Base-by-base conservation (phyloP, 257 asterid species). In the Ocimum tenuiflorum region DNA sequence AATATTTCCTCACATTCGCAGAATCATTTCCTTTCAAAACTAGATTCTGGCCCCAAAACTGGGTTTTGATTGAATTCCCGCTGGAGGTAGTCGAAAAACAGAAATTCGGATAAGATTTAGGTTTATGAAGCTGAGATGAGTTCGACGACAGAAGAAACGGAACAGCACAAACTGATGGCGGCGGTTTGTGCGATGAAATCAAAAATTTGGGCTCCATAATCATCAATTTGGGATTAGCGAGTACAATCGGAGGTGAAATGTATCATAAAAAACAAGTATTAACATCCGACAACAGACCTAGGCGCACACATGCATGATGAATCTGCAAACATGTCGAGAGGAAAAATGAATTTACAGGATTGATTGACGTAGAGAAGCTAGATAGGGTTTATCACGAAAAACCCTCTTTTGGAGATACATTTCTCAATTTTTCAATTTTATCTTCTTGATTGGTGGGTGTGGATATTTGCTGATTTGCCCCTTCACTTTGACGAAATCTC, bases 121-220 rank as follows among this genome's bases (percentile, higher is more conserved):
- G 80, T 29, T 73, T 85, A 65, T 70, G 86, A 60, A 41, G 70
- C 24, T 65, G 67, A 24, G 79, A 67, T 36, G 86, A 69, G 31
- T 74, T 83, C 48, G 68, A 61, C 5, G 95, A 83, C n/a, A 83
- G 63, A 29, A 67, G 65, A 75, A 78, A 77, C 2, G 96, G 94
- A 24, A 83, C 75, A 42, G 76, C 74, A 17, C 79, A 79, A 65
- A 71, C 49, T 19, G 87, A 74, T 18, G 88, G 82, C 7, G 85
- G 77, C 61, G 78, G 31, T 72, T 76, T 87, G 23, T 79, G 77
- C 15, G 91, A 63, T 33, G 81, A 78, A 57, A 79, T 65, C 70
- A 85, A 69, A 27, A 85, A 74, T 48, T 75, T 78, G 63, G 89
- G 79, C 59, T 89, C 95, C 96, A 91, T 87, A 3, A 13, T 69